A percentile compares a stretch with the other conserved stretches of the same genome.
phyloP scores from a whole-genome alignment of 1,139 yeast species.

The Starmera stellimalicola region DNA sequence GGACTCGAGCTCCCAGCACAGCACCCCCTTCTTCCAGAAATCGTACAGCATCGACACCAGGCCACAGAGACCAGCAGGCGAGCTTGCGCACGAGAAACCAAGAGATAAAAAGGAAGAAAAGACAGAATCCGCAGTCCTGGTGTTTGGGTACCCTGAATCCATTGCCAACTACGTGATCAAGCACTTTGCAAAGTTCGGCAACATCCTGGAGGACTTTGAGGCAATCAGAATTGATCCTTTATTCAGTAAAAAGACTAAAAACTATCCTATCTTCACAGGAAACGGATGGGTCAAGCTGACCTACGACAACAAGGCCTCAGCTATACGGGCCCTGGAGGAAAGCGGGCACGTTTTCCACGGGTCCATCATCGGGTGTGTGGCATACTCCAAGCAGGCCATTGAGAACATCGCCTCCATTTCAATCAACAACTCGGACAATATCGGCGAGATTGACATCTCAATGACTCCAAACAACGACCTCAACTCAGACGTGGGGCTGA shows the following conservation, averaged over 20 bases:
- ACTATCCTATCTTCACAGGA: conserved; percentile 70
- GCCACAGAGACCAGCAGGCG: not conserved
- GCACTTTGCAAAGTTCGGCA: conserved; percentile 76
- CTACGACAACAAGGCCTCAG: conserved; percentile 65
- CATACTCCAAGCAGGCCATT: conserved; percentile 50
- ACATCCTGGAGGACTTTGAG: conserved; percentile 67
- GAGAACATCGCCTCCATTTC: conserved; percentile 55
- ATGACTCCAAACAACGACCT: conserved; percentile 7
- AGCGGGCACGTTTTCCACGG: conserved; percentile 70
- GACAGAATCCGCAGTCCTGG: conserved; percentile 58
- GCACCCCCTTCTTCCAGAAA: not conserved
- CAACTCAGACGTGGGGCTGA: conserved; percentile 5
- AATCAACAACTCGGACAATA: conserved; percentile 43
- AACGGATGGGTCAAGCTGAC: conserved; percentile 85
- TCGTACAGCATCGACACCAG: no score
- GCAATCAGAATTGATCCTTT: conserved; percentile 20
- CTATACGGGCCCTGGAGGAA: conserved; percentile 75
- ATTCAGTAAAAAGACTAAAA: conserved; percentile 16
- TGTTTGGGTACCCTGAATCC: conserved; percentile 83
- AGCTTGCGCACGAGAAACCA: no score
- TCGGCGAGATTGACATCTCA: conserved; percentile 31
- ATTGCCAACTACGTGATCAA: conserved; percentile 58
- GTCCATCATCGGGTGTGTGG: conserved; percentile 66
- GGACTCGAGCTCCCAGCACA: not conserved
- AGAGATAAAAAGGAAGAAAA: conserved; percentile 6